A percentile compares a stretch with the other conserved stretches of the same genome.
Conservation (phyloP, 495 filamentous ascomycete species). For the Penicillium paxilli region DNA sequence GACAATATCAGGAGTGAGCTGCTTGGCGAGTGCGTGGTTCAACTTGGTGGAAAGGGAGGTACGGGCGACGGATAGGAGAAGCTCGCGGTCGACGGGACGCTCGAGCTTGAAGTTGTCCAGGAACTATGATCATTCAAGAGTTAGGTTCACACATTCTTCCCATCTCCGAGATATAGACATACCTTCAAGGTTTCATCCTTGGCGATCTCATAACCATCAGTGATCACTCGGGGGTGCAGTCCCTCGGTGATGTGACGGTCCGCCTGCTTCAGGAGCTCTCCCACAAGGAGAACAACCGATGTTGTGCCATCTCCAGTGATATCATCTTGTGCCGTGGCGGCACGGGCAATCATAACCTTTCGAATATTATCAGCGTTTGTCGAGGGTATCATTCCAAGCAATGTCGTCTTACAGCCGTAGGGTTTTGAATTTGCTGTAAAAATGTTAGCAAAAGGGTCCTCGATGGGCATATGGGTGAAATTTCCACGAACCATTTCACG, state of each 20-base stretch:
- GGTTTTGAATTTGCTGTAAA: conserved; percentile 76
- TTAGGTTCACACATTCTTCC: conserved; percentile 10
- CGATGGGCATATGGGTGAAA: neutral
- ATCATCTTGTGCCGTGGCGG: conserved; percentile 96
- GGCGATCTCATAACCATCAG: conserved; percentile 95
- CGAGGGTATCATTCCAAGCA: conserved; percentile 9
- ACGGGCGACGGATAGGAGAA: conserved; percentile 88
- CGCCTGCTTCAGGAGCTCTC: conserved; percentile 96
- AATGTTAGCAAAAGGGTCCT: conserved; percentile 33
- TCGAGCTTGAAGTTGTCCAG: conserved; percentile 91
- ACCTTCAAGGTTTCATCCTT: conserved; percentile 91
- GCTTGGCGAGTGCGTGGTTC: conserved; percentile 81
- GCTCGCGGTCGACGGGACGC: conserved; percentile 85
- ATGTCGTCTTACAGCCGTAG: conserved; percentile 66
- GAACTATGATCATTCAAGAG: conserved; percentile 58
- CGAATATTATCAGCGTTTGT: conserved; percentile 24
- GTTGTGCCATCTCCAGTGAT: conserved; percentile 98
- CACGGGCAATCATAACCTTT: conserved; percentile 94
- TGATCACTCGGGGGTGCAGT: conserved; percentile 93
- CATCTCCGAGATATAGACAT: neutral
- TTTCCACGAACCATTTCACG: conserved; percentile 81
- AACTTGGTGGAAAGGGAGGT: conserved; percentile 95
- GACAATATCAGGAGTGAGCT: conserved; percentile 89
- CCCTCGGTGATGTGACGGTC: conserved; percentile 93
- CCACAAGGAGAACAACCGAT: conserved; percentile 91